Evolutionary conservation across 116 monocot species (phyloP).

Genomic region (Dioscorea cayenensis): DNA sequence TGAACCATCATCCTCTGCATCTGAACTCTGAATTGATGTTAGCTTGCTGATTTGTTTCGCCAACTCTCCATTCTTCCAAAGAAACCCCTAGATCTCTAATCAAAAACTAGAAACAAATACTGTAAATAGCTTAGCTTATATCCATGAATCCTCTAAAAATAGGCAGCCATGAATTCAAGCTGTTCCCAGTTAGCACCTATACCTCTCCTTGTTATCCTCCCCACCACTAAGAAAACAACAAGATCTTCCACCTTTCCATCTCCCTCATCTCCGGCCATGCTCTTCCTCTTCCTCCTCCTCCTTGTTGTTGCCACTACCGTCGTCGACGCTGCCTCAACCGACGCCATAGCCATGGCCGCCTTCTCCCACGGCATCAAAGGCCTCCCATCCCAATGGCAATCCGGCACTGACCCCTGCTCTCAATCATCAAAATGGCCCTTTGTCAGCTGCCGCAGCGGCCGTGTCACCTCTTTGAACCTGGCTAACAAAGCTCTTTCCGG

Average conservation of each 20-base stretch:
- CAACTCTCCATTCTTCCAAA: too few relatives aligned
- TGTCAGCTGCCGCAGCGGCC: conserved; percentile 46
- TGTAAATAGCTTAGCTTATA: too few relatives aligned
- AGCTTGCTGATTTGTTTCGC: too few relatives aligned
- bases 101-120: too few relatives aligned
- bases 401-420: conserved; percentile 43
- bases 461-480: conserved; percentile 46
- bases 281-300: conserved; percentile 13
- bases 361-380: conserved; percentile 19
- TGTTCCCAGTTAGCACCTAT: too few relatives aligned
- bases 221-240: neutral
- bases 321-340: conserved; percentile 15
- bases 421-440: conserved; percentile 14
- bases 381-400: conserved; percentile 13
- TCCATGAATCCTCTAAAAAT: too few relatives aligned
- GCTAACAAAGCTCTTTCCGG: conserved; percentile 22
- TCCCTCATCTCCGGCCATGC: neutral
- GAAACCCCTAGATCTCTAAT: too few relatives aligned
- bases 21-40: too few relatives aligned
- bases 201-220: too few relatives aligned
- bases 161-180: too few relatives aligned
- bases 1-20: too few relatives aligned
- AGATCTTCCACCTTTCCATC: neutral
- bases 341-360: conserved; percentile 37
- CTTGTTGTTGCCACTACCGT: neutral